Conservation (phyloP, 371 early-diverging fungal species). For the Basidiobolus heterosporus region DNA sequence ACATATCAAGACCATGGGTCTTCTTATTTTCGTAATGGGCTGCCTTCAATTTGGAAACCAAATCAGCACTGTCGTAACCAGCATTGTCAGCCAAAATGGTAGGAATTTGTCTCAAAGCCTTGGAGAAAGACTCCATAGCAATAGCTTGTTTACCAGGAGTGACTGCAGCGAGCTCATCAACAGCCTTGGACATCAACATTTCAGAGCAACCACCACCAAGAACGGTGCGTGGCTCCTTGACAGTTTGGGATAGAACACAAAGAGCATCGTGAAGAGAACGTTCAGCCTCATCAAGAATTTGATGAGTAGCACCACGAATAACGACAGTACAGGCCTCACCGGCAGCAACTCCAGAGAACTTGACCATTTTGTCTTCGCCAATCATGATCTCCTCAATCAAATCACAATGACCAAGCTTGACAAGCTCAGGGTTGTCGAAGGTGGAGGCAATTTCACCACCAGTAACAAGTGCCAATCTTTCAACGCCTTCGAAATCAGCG, state of each 20-base stretch:
- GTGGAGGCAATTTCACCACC: constrained; percentile 97
- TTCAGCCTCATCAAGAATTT: constrained; percentile 98
- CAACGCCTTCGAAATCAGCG: constrained; percentile 99
- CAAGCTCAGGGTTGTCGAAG: constrained; percentile 94
- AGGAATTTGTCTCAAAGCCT: constrained; percentile 92
- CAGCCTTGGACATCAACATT: constrained; percentile 92
- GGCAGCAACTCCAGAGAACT: constrained; percentile 91
- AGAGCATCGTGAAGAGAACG: constrained; percentile 98
- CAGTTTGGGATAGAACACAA: constrained; percentile 92
- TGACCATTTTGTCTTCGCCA: constrained; percentile 91
- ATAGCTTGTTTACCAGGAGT: constrained; percentile 93
- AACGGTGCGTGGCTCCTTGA: constrained; percentile 87
- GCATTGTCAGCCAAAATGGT: constrained; percentile 97
- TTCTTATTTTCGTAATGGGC: constrained; percentile 76
- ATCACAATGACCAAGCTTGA: constrained; percentile 89
- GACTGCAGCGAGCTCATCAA: constrained; percentile 79
- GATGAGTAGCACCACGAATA: constrained; percentile 91
- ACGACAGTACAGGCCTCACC: constrained; percentile 98
- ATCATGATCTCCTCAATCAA: constrained; percentile 94
- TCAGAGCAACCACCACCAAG: constrained; percentile 97
- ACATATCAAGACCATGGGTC: constrained; percentile 84
- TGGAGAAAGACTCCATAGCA: constrained; percentile 91
- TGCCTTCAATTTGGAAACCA: constrained; percentile 82
- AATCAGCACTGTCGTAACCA: constrained; percentile 90
- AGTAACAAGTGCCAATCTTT: constrained; percentile 91